Evolutionary conservation across 148 eudicot species (phyloP), one percentile per base, ranked within the genome.

Genomic region (Rhododendron griersonianum): DNA sequence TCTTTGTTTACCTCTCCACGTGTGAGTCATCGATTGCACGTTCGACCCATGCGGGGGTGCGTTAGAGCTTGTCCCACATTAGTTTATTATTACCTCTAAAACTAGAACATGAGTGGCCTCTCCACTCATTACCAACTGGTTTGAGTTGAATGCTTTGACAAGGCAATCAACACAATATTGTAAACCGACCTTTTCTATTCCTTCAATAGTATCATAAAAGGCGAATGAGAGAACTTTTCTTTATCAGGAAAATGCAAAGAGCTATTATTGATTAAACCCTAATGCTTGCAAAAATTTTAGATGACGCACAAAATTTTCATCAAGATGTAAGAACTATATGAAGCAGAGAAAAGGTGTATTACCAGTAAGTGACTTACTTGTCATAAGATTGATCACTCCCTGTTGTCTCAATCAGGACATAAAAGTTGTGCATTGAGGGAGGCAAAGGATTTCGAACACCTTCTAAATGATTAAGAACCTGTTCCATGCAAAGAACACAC

Each of bases 361-460:
- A 80, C 67, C 63, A 87, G 90, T 77, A 84, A 87, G 81, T 77
- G 83, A 53, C 61, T 81, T 93, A 94, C 99, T 90, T 95, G 89
- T 94, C 99, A 89, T 89, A 89, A 77, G 98, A 90, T 91, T 96
- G 98, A 81, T 89, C 91, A 89, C 99, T 96, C 79, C 99, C 99
- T 35, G 95, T 95, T 83, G 98, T 95, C 93, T 96, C 99, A 82
- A 96, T 96, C 88, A 96, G 91, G 88, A 94, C 91, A 90, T 96
- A 96, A 59, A 96, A 96, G 86, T 94, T 93, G 91, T 94, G 94
- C 80, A 88, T 75, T 76, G 90, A 87, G 83, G 98, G 90, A 86
- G 98, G 96, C 89, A 96, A 87, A 44, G 98, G 99, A 90, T 96
- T 94, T 79, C 99, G 94, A 78, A 88, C 91, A 86, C 98, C 98